Conservation (phyloP, 495 filamentous ascomycete genomes). For the Tetracladium marchalianum region DNA sequence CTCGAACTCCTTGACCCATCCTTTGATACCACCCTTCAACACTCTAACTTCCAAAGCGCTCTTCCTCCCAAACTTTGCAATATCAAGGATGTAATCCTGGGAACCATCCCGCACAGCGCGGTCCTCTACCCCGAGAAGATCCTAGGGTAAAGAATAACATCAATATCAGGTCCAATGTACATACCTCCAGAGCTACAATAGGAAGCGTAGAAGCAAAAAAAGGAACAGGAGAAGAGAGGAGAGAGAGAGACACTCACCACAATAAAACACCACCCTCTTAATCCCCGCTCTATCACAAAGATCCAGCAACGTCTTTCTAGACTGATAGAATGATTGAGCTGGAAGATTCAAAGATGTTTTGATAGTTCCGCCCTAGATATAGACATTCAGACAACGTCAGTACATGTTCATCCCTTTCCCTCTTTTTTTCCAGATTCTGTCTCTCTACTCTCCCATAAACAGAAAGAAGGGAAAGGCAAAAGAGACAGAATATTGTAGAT, state of each 20-base stretch:
- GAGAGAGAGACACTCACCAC: conserved; percentile 38
- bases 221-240: neutral
- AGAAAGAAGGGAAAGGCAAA: neutral
- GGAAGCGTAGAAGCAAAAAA: too few species aligned
- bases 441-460: too few species aligned
- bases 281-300: conserved; percentile 43
- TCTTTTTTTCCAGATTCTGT: too few species aligned
- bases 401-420: neutral
- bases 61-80: conserved; percentile 34
- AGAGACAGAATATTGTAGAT: neutral
- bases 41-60: conserved; percentile 41
- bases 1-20: conserved; percentile 47
- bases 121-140: conserved; percentile 53
- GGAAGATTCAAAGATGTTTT: conserved; percentile 61
- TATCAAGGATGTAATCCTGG: conserved; percentile 46
- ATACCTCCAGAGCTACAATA: neutral
- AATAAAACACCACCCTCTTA: conserved; percentile 55
- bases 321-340: conserved; percentile 54
- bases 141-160: conserved; percentile 18
- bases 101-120: conserved; percentile 56
- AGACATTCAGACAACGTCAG: neutral
- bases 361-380: conserved; percentile 55
- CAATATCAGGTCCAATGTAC: neutral
- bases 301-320: conserved; percentile 45
- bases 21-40: conserved; percentile 53